Evolutionary conservation across 805 yeast species (phyloP).

Genomic region (Scheffersomyces lignosus): DNA sequence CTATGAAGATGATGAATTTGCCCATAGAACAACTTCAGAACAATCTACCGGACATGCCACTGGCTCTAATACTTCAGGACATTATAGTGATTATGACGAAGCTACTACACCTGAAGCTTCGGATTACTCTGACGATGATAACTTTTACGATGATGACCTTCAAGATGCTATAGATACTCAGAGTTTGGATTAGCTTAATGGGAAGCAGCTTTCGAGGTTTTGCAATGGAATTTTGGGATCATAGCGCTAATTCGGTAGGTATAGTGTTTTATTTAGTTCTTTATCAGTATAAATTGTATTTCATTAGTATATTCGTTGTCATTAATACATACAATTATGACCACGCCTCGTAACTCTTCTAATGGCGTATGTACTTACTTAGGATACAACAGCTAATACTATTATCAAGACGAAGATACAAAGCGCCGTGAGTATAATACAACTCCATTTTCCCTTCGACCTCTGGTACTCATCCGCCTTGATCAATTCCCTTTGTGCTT

Average conservation of each 20-base stretch:
- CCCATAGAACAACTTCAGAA: not conserved
- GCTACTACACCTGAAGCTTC: conserved; percentile 17
- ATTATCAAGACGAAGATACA: conserved; percentile 58
- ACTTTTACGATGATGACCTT: conserved; percentile 4
- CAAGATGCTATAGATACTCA: conserved; percentile 4
- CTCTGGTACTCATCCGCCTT: conserved; percentile 78
- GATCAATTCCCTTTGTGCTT: conserved; percentile 66
- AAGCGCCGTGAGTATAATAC: conserved; percentile 60
- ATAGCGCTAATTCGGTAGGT: too few relatives aligned
- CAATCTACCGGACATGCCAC: not conserved
- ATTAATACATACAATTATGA: too few relatives aligned
- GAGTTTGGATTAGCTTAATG: conserved; percentile 3
- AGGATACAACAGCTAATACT: conserved; percentile 56
- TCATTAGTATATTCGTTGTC: too few relatives aligned
- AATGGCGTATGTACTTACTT: too few relatives aligned
- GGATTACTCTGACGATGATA: conserved; percentile 10
- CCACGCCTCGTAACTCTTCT: too few relatives aligned
- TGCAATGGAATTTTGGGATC: too few relatives aligned
- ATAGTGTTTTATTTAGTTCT: too few relatives aligned
- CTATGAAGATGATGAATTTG: conserved; percentile 15
- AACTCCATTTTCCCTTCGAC: conserved; percentile 69
- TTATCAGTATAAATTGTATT: too few relatives aligned
- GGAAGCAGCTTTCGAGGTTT: too few relatives aligned
- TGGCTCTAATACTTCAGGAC: not conserved
- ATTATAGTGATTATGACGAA: conserved; percentile 6